These are phyloP conservation scores for Chrysoporthe puriensis DNA, from an alignment of 2,329 filamentous ascomycete genomes.

Conservation along the genomic window DNA sequence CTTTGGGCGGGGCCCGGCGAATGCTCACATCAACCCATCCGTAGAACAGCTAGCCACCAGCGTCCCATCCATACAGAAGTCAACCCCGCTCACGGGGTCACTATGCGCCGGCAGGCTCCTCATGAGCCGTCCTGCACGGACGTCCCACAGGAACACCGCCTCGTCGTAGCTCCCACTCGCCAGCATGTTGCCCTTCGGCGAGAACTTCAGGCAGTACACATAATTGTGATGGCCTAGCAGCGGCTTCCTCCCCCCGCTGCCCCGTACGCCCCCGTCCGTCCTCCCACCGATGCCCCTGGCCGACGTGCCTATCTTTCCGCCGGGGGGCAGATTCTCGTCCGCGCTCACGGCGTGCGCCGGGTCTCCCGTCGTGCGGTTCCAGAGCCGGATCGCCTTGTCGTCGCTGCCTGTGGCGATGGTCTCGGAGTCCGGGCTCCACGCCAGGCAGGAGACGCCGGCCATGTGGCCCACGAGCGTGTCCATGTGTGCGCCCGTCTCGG, in stretches of 20 bases:
- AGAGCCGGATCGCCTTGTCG: slow-evolving; percentile 93
- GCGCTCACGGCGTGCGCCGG: slow-evolving; percentile 39
- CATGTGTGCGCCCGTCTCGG: slow-evolving; percentile 74
- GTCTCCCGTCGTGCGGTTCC: slow-evolving; percentile 71
- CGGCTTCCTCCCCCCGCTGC: slow-evolving; percentile 49
- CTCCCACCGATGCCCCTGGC: slow-evolving; percentile 23
- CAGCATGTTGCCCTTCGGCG: slow-evolving; percentile 97
- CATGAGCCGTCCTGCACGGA: slow-evolving; percentile 85
- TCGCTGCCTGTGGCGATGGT: slow-evolving; percentile 90
- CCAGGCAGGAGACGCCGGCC: slow-evolving; percentile 86
- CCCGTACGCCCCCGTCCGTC: slow-evolving; percentile 24
- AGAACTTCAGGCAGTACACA: slow-evolving; percentile 90
- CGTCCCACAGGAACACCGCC: slow-evolving; percentile 96
- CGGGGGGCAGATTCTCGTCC: slow-evolving; percentile 26
- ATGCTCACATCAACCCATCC: slow-evolving; percentile 79
- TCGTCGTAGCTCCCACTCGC: slow-evolving; percentile 96
- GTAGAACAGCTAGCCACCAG: slow-evolving; percentile 89
- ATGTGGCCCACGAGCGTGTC: slow-evolving; percentile 93
- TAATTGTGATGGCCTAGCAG: slow-evolving; percentile 94
- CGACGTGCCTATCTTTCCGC: slow-evolving; percentile 28
- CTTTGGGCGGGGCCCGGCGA: slow-evolving; percentile 14
- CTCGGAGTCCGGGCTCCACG: slow-evolving; percentile 91
- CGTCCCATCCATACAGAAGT: slow-evolving; percentile 91
- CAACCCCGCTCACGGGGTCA: slow-evolving; percentile 90
- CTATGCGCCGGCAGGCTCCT: slow-evolving; percentile 90